Conservation (phyloP, 176 grass and related monocot species). For the Pontederia paniculata region DNA sequence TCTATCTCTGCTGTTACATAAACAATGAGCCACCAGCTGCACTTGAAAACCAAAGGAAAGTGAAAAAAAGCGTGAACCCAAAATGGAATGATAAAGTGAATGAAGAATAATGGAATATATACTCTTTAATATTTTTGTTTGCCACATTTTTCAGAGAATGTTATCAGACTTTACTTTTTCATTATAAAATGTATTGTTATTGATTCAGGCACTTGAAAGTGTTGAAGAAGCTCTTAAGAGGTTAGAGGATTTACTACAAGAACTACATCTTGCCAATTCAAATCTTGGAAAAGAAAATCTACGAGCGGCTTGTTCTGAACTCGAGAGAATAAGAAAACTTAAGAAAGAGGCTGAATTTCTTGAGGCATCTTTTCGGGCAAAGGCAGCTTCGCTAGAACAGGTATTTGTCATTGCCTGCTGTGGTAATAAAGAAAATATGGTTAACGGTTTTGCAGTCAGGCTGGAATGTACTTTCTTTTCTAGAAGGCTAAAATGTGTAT, state of each 20-base stretch:
- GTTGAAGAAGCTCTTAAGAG: slow-evolving; percentile 90
- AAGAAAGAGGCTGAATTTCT: slow-evolving; percentile 99
- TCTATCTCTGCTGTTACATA: too few species aligned
- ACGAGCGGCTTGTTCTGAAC: slow-evolving; percentile 88
- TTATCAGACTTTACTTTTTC: background rate
- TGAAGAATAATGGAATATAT: too few species aligned
- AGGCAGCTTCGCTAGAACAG: slow-evolving; percentile 56
- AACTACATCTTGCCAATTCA: slow-evolving; percentile 72
- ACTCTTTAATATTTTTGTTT: too few species aligned
- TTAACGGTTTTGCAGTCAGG: too few species aligned
- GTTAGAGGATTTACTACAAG: slow-evolving; percentile 93
- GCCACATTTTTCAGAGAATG: too few species aligned
- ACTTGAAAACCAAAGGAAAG: too few species aligned
- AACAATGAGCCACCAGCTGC: too few species aligned
- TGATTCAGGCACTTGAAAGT: slow-evolving; percentile 83
- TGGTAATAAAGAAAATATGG: background rate
- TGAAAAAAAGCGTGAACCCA: too few species aligned
- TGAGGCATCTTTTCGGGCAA: slow-evolving; percentile 92
- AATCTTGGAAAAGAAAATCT: slow-evolving; percentile 83
- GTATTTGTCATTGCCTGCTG: slow-evolving; percentile 16
- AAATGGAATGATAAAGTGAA: too few species aligned
- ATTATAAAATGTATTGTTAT: slow-evolving; percentile 3
- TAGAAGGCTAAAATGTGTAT: too few species aligned
- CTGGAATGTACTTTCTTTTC: too few species aligned
- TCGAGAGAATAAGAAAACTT: slow-evolving; percentile 90